Percentiles rank a stretch among this genome's conserved stretches.
Evolutionary conservation across 2,329 filamentous ascomycete species (phyloP).

Genomic region (Leptographium flavum): DNA sequence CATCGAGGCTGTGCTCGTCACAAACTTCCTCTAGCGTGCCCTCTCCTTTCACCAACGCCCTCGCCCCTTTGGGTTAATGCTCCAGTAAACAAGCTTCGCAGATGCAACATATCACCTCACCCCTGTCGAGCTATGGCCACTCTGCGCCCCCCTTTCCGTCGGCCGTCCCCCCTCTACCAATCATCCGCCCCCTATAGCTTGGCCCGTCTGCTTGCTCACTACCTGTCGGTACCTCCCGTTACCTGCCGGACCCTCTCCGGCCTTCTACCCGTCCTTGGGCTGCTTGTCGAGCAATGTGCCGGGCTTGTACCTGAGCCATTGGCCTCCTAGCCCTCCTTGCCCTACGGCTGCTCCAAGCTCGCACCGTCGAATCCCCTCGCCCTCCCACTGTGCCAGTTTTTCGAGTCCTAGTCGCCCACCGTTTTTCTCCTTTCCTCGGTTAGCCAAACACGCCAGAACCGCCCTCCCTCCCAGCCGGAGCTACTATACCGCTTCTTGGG

Average conservation of each 20-base stretch:
- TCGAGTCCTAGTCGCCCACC: not conserved
- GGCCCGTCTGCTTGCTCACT: not conserved
- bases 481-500: not conserved
- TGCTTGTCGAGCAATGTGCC: not conserved
- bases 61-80: not conserved
- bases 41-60: no score
- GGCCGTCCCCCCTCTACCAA: not conserved
- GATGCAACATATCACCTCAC: not conserved
- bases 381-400: not conserved
- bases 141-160: not conserved
- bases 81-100: not conserved
- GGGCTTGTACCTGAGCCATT: not conserved
- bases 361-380: not conserved
- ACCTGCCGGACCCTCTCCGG: not conserved
- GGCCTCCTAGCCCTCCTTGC: not conserved
- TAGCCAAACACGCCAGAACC: no score
- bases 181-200: not conserved
- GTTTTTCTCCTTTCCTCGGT: not conserved
- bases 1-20: no score
- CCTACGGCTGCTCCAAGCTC: not conserved
- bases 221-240: constrained; percentile 2
- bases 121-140: not conserved
- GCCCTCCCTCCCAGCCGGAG: not conserved
- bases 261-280: not conserved
- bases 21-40: no score